Evolutionary conservation across 768 basidiomycete species (phyloP), one percentile per base, ranked within the genome.

Genomic region (Naganishia friedmannii): DNA sequence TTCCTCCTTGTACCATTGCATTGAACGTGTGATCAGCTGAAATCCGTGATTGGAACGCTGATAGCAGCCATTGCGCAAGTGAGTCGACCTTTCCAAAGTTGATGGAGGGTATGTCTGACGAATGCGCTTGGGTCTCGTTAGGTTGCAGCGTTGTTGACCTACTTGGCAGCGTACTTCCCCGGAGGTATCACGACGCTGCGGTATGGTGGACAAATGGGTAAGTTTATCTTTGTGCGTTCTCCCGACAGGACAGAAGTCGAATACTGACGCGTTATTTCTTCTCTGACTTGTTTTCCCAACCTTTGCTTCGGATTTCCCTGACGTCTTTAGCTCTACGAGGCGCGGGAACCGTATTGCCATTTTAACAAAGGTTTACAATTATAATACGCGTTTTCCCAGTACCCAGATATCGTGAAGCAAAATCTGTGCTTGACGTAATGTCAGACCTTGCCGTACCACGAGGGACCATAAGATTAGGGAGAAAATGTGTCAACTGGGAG

Each of bases 91-190:
- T 12, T 37, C 34, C 34, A 37, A 5, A 12, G 34, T 12, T 37
- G 12, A 4, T 53, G 19, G 31, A 60, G 9, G 12, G 28, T 1
- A 26, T 23, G 28, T 57, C 9, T 28, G 54, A 53, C 21, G 23
- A 9, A 13, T 42, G 42, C n/a, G 54, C 53, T n/a, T 54, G 29
- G 34, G 29, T 65, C 68, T 55, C 51, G 45, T 26, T 76, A 92
- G 87, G 87, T 96, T 48, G 83, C 90, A 53, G 88, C 94, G 1
- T 86, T 99, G 21, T 84, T 96, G 17, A 85, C 90, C 17, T 99
- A 99, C 78, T 85, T 98, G 8, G 84, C 93, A 21, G 93, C 93
- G 0, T 98, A 97, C 83, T 98, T 99, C 82, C 96, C 96, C 23
- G 93, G 91, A 12, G 95, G 81, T 6, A 70, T 79, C 48, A 81